Conservation (phyloP, 208 protist genomes). For the Acanthamoeba polyphaga region DNA sequence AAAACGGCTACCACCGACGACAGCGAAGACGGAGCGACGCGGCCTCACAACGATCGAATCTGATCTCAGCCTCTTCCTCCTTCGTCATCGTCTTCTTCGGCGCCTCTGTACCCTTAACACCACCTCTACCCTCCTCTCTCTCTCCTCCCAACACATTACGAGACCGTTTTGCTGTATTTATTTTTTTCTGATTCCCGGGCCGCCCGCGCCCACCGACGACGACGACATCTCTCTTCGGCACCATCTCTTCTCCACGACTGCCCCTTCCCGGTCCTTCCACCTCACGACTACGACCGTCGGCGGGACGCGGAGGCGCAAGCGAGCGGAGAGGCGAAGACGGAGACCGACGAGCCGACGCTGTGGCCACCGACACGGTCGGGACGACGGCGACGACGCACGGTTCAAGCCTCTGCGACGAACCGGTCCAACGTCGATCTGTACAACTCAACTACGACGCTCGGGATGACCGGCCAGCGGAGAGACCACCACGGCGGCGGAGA, state of each 20-base stretch:
- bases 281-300: too few species aligned
- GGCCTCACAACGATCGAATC: not conserved
- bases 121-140: not conserved
- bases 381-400: too few species aligned
- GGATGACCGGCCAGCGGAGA: too few species aligned
- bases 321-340: too few species aligned
- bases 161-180: constrained; percentile 29
- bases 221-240: not conserved
- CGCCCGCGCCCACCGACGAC: not conserved
- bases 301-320: too few species aligned
- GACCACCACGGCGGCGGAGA: too few species aligned
- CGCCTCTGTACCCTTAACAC: not conserved
- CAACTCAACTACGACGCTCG: not conserved
- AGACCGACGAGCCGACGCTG: too few species aligned
- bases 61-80: not conserved
- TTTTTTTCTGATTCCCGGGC: not conserved
- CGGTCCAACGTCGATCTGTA: not conserved
- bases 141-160: constrained; percentile 4
- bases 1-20: not conserved
- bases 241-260: too few species aligned
- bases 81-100: not conserved
- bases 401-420: too few species aligned
- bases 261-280: too few species aligned
- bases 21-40: not conserved
- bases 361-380: too few species aligned